Base-by-base conservation (phyloP, 176 grass and related monocot genomes). In the bread wheat (Triticum aestivum) region DNA sequence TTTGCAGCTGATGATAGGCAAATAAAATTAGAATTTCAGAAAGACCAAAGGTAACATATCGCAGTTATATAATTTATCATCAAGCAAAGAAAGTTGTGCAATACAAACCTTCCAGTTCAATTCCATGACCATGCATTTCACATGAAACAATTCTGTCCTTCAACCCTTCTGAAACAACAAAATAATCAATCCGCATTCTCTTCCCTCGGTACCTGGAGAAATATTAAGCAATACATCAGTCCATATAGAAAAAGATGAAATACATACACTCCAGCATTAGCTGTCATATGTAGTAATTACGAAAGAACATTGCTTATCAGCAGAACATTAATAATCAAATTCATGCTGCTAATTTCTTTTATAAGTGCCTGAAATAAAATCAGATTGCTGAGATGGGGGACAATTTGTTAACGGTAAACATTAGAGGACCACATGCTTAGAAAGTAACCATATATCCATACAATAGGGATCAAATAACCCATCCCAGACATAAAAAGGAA, bases 151-250 rank as follows among this genome's bases (percentile, higher is more conserved):
- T 96, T 84, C 35, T 84, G n/a, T 94, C 90, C 79, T 92, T 96
- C 38, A 95, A 77, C 32, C 44, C 37, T 79, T 92, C 93, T 75
- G 93, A 92, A 79, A 96, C 79, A 81, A 91, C 21, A 83, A 98
- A 98, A 92, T 98, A 95, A 79, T 98, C 96, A 33, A 98, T 95
- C 56, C 92, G 87, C 96, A 98, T 96, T 98, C 88, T 92, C 87
- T 95, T 95, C 69, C 92, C 93, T 79, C 96, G 85, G 83, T 98
- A 94, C 84, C 93, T 98, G 83, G 15, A 87, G 63, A 61, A 83
- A 78, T 23, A 91, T 34, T 23, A 77, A 66, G 56, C 75, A 59
- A 87, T 21, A 66, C 62, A 27, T 80, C 65, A 86, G 8, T 69
- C 29, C 74, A 44, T 11, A 73, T 11, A 12, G 11, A 69, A 84